phyloP scores from a whole-genome alignment of 2,329 filamentous ascomycete genomes.

The Fusarium sp. region DNA sequence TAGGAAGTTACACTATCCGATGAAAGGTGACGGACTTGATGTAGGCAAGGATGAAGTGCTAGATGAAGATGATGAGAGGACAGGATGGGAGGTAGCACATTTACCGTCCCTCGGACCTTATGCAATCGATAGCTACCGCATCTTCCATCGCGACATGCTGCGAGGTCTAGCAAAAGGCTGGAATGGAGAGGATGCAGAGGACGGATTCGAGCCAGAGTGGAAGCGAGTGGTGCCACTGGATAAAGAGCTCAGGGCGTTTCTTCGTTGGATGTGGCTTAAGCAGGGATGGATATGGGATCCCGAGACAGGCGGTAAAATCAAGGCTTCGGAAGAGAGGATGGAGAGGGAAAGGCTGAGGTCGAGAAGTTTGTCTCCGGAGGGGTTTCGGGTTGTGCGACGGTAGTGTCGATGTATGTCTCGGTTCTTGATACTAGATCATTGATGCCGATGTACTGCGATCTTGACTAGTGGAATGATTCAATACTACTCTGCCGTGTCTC shows the following conservation, averaged over 20 bases:
- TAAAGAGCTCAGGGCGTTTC: slow-evolving; percentile 26
- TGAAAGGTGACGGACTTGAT: neutral
- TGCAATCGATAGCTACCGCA: slow-evolving; percentile 32
- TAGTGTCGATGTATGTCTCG: neutral
- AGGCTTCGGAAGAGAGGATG: neutral
- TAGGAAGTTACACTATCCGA: slow-evolving; percentile 28
- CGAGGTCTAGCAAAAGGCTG: slow-evolving; percentile 6
- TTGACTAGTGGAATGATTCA: too few species aligned
- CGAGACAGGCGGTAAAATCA: slow-evolving; percentile 1
- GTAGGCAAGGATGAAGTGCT: slow-evolving; percentile 23
- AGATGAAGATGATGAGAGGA: slow-evolving; percentile 10
- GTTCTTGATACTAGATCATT: neutral
- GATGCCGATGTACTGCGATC: neutral
- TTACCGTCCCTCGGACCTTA: slow-evolving; percentile 30
- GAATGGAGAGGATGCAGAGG: neutral
- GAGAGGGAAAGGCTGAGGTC: neutral
- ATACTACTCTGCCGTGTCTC: too few species aligned
- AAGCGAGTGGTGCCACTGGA: slow-evolving; percentile 30
- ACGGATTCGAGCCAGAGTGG: slow-evolving; percentile 29
- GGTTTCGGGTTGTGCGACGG: neutral
- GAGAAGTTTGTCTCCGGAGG: slow-evolving; percentile 10
- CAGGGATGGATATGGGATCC: slow-evolving; percentile 34
- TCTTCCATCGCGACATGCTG: slow-evolving; percentile 27
- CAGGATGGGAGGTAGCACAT: slow-evolving; percentile 31
- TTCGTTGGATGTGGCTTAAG: slow-evolving; percentile 35